phyloP scores from a whole-genome alignment of 306 rosid genomes.

The Astragalus membranaceus region DNA sequence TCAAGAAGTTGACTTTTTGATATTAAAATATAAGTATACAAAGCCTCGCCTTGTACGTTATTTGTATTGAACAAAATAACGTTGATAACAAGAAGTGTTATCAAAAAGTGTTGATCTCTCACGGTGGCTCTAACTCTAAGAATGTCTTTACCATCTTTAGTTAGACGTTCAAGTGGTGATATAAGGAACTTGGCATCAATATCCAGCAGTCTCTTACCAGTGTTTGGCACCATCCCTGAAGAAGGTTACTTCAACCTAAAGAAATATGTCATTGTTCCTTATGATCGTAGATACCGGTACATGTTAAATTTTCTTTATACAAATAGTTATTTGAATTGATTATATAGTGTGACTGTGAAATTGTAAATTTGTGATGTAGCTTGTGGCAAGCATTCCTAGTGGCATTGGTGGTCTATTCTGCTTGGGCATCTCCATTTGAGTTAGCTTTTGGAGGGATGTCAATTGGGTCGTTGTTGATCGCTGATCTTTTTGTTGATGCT shows the following conservation, averaged over 20 bases:
- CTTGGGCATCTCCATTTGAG: conserved; percentile 89
- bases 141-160: conserved; percentile 36
- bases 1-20: conserved; percentile 9
- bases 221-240: conserved; percentile 51
- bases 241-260: conserved; percentile 44
- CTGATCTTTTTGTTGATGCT: conserved; percentile 62
- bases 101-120: not conserved
- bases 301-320: not conserved
- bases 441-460: conserved; percentile 60
- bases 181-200: conserved; percentile 55
- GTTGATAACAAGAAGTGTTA: conserved; percentile 20
- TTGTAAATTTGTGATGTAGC: conserved; percentile 32
- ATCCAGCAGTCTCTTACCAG: conserved; percentile 65
- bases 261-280: conserved; percentile 54
- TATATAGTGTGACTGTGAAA: not conserved
- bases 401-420: conserved; percentile 67
- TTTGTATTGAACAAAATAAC: not conserved
- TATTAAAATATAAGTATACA: not conserved
- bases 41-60: not conserved
- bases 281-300: conserved; percentile 65
- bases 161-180: conserved; percentile 46
- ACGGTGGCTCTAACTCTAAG: conserved; percentile 8
- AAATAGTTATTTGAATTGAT: not conserved
- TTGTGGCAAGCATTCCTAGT: conserved; percentile 75
- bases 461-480: conserved; percentile 34